Evolutionary conservation across 2,329 filamentous ascomycete species (phyloP).

Genomic region (Epichloe sibirici): DNA sequence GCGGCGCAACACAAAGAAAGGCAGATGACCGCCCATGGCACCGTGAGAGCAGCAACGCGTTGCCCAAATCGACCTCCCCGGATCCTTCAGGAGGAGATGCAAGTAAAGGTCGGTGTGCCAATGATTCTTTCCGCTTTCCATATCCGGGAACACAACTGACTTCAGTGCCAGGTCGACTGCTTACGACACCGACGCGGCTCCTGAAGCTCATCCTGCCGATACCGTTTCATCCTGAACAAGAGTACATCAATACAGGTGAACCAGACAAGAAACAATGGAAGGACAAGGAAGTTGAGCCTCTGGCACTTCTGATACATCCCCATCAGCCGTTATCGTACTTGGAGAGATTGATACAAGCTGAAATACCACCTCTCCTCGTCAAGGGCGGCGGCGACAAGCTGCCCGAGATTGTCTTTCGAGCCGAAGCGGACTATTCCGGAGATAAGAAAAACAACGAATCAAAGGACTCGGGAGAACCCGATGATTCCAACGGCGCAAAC

Average conservation of each 20-base stretch:
- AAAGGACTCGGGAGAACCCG: constrained; percentile 14
- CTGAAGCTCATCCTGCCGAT: constrained; percentile 73
- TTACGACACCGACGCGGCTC: constrained; percentile 69
- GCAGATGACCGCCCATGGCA: constrained; percentile 56
- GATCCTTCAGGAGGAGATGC: constrained; percentile 13
- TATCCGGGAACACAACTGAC: background rate
- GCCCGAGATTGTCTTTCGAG: constrained; percentile 66
- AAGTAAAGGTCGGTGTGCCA: constrained; percentile 17
- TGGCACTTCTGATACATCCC: constrained; percentile 76
- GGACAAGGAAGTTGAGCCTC: constrained; percentile 51
- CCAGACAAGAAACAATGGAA: constrained; percentile 20
- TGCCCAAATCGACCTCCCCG: constrained; percentile 20
- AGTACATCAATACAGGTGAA: constrained; percentile 28
- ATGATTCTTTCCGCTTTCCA: background rate
- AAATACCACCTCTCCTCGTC: constrained; percentile 58
- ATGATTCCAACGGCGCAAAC: constrained; percentile 41
- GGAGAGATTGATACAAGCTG: constrained; percentile 77
- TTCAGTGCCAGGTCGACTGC: constrained; percentile 46
- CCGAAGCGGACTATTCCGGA: constrained; percentile 55
- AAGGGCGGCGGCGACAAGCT: constrained; percentile 54
- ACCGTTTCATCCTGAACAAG: constrained; percentile 29
- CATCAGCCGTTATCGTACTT: constrained; percentile 87
- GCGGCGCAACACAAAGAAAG: constrained; percentile 31
- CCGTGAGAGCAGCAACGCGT: constrained; percentile 40
- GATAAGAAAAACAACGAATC: constrained; percentile 12